Evolutionary conservation across 2,329 filamentous ascomycete species (phyloP), one percentile per base, ranked within the genome.

Genomic region (Diaporthe capsici): DNA sequence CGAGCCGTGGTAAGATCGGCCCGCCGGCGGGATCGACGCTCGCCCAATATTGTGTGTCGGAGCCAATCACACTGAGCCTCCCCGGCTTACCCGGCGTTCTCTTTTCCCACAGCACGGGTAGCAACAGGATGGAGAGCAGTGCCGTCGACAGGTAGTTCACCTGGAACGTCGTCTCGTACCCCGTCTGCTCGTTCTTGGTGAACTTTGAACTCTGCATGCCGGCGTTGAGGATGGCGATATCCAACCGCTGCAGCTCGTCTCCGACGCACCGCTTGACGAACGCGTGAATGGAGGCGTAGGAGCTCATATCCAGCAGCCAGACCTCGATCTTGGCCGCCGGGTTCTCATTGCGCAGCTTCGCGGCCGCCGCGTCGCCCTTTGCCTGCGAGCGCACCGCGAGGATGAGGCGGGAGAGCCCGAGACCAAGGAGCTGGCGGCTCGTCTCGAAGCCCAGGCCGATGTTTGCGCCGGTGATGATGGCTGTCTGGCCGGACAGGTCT

Each of bases 381-480:
- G 42, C 67, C 31, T 60, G 67, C 22, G 75, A 75, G 4, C 78
- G 78, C 9, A 77, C 77, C 13, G 72, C 72, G n/a, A 79, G 74
- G 65, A 79, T 71, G n/a, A 79, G 73, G 31, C 71, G 75, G 0
- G 44, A 37, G 8, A 76, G 68, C 13, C 75, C 72, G 1, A 79
- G 76, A 1, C 44, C 22, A 3, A 79, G 75, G 12, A 79, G 71
- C 72, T 79, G 78, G 9, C 76, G 76, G 12, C 74, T 22, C 3
- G 71, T 49, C 31, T 77, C 75, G 42, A 77, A 60, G 51, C 78
- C 78, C 3, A 79, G 75, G 22, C 78, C 78, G 1, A 47, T 28
- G 17, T 67, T 74, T 7, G 58, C 44, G 28, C 72, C 72, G 31
- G 72, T 74, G 49, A 74, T 71, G 31, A 74, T 74, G 5, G 72